These are phyloP conservation scores for Fusarium tricinctum DNA, from an alignment of 2,329 filamentous ascomycete genomes.

Conservation along the genomic window DNA sequence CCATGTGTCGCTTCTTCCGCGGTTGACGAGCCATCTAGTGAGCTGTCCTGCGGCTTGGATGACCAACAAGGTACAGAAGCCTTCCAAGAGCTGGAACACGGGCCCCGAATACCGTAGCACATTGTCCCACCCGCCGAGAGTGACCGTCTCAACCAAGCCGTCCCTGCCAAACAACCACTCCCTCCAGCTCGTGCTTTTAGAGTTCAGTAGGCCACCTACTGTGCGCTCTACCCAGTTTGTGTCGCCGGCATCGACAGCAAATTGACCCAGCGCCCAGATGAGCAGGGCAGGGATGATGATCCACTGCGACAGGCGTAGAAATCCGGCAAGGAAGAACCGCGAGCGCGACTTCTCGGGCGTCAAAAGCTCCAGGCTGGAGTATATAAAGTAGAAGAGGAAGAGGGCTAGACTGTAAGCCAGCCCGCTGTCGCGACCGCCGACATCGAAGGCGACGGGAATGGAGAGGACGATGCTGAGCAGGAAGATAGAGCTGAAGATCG, in stretches of 20 bases:
- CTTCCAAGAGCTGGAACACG: slow-evolving; percentile 93
- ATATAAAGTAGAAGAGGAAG: slow-evolving; percentile 90
- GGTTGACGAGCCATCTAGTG: slow-evolving; percentile 93
- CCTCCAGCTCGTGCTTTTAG: slow-evolving; percentile 74
- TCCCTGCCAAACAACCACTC: slow-evolving; percentile 92
- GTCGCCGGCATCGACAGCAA: slow-evolving; percentile 87
- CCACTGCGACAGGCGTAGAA: slow-evolving; percentile 85
- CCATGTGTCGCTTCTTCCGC: slow-evolving; percentile 94
- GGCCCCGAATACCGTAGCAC: slow-evolving; percentile 91
- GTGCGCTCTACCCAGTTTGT: slow-evolving; percentile 87
- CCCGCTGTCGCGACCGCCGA: slow-evolving; percentile 93
- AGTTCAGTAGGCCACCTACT: slow-evolving; percentile 74
- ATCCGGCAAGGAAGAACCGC: slow-evolving; percentile 76
- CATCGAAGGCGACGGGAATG: slow-evolving; percentile 97
- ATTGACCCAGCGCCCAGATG: slow-evolving; percentile 96
- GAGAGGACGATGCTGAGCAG: slow-evolving; percentile 93
- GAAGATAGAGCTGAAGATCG: slow-evolving; percentile 85
- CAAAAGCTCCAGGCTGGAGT: slow-evolving; percentile 82
- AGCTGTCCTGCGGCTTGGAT: slow-evolving; percentile 97
- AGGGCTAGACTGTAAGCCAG: slow-evolving; percentile 93
- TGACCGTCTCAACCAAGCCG: slow-evolving; percentile 82
- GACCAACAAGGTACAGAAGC: slow-evolving; percentile 95
- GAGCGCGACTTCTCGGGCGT: slow-evolving; percentile 85
- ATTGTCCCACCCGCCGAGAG: slow-evolving; percentile 90
- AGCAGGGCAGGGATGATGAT: slow-evolving; percentile 86